A percentile compares a stretch with the other conserved stretches of the same genome.
phyloP scores from a whole-genome alignment of 495 filamentous ascomycete species.

The Penicillium turbatum region DNA sequence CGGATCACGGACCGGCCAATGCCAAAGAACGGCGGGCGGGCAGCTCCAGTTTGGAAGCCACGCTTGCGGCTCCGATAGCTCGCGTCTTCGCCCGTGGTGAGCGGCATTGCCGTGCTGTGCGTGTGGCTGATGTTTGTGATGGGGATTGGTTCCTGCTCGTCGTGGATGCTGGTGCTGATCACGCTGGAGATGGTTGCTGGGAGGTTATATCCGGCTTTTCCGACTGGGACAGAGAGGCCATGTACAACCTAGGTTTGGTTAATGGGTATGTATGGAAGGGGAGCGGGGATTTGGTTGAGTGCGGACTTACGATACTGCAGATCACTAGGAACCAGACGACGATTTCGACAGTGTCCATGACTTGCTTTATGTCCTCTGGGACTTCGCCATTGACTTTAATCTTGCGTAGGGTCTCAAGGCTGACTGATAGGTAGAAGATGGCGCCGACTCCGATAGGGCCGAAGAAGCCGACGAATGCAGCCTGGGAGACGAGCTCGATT shows the following conservation, averaged over 20 bases:
- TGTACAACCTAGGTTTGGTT: slow-evolving; percentile 66
- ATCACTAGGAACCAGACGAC: slow-evolving; percentile 85
- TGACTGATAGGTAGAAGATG: slow-evolving; percentile 83
- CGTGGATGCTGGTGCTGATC: slow-evolving; percentile 37
- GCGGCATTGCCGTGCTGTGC: slow-evolving; percentile 37
- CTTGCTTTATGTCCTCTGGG: slow-evolving; percentile 59
- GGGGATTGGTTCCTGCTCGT: slow-evolving; percentile 30
- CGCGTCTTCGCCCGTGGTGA: slow-evolving; percentile 6
- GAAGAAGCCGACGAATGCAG: slow-evolving; percentile 86
- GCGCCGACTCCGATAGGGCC: slow-evolving; percentile 93
- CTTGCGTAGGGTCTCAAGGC: slow-evolving; percentile 57
- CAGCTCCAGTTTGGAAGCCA: slow-evolving; percentile 19
- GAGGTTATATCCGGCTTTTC: slow-evolving; percentile 75
- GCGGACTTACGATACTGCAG: slow-evolving; percentile 72
- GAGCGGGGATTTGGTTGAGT: not conserved
- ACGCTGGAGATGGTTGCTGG: slow-evolving; percentile 69
- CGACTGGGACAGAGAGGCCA: slow-evolving; percentile 77
- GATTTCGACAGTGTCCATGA: slow-evolving; percentile 61
- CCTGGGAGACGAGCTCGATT: slow-evolving; percentile 68
- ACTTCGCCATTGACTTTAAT: slow-evolving; percentile 59
- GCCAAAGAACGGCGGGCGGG: slow-evolving; percentile 43
- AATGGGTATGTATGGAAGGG: no score
- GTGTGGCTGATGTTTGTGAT: slow-evolving; percentile 27
- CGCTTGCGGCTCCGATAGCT: slow-evolving; percentile 30
- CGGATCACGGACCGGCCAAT: slow-evolving; percentile 49